Evolutionary conservation across 306 rosid genomes (phyloP).

Genomic region (Calophaca sinica): DNA sequence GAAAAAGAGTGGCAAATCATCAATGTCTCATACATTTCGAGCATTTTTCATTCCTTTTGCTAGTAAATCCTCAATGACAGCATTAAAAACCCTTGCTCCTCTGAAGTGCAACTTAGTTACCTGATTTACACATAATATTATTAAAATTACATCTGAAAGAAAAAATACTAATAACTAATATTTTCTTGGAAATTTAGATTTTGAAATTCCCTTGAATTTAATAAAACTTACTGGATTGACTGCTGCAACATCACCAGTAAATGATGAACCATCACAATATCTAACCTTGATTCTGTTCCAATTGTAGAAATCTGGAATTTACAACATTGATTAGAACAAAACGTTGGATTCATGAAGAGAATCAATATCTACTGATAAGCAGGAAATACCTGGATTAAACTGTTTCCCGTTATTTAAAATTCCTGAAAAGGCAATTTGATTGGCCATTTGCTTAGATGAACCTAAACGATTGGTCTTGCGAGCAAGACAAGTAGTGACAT

Average conservation of each 20-base stretch:
- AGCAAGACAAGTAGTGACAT: constrained; percentile 78
- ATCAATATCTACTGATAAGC: not conserved
- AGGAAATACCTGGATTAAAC: constrained; percentile 80
- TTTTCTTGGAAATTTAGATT: constrained; percentile 23
- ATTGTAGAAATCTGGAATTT: constrained; percentile 74
- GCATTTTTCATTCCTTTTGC: constrained; percentile 93
- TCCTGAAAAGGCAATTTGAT: constrained; percentile 75
- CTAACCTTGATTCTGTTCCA: constrained; percentile 93
- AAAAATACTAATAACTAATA: not conserved
- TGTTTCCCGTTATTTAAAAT: constrained; percentile 56
- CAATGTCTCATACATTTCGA: constrained; percentile 61
- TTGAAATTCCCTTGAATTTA: constrained; percentile 15
- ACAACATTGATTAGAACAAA: constrained; percentile 25
- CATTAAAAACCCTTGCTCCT: constrained; percentile 84
- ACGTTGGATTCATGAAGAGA: not conserved
- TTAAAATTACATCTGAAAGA: constrained; percentile 25
- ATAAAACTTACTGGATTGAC: constrained; percentile 78
- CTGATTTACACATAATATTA: constrained; percentile 47
- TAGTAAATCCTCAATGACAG: constrained; percentile 73
- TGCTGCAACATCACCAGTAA: constrained; percentile 88
- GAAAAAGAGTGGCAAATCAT: constrained; percentile 1
- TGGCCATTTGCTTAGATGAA: constrained; percentile 79
- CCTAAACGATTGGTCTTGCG: constrained; percentile 82
- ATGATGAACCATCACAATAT: constrained; percentile 94
- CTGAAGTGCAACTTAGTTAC: constrained; percentile 82